Evolutionary conservation across 352 stramenopile species (phyloP), one percentile per base, ranked within the genome.

Genomic region (Saprolegnia parasitica): DNA sequence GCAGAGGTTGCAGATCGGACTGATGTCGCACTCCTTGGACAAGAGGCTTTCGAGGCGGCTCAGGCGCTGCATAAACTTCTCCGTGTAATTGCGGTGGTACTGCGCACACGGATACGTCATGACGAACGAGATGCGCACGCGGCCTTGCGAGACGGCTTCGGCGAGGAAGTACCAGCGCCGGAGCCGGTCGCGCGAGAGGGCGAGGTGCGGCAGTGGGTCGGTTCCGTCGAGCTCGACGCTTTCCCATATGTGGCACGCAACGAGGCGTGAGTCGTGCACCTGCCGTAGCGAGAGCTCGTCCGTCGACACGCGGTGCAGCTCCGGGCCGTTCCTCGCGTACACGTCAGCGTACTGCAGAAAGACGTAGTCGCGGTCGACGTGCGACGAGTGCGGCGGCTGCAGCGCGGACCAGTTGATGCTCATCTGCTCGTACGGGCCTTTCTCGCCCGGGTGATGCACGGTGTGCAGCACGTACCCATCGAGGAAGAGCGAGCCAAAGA

Each of bases 301-400:
- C 24, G 29, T 13, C 16, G 26, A 20, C 9, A 47, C 37, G 13
- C 32, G 58, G 40, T 21, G 58, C 32, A 52, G 24, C 15, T 52
- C n/a, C 1, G 20, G 13, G 21, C 16, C 18, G 16, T 52, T 23
- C 9, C 58, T 13, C 23, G n/a, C 20, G 26, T 66, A 66, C 8
- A 66, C 58, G 46, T 66, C 58, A 3, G 58, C 58, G 46, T 66
- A 66, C 16, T 66, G 58, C 4, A 66, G 46, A 15, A 66, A 66
- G 9, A 66, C 29, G 46, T 66, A 66, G 46, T 66, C 58, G 9
- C 58, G 58, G n/a, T 66, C 58, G 26, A 13, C 55, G n/a, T 23
- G 20, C 23, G 58, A 66, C n/a, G 58, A 47, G 46, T 66, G 58
- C 46, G 58, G 39, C 18, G 58, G 9, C 26, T 54, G 58, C 58